Evolutionary conservation across 768 basidiomycete genomes (phyloP), one percentile per base, ranked within the genome.

Genomic region (Termitomyces titanicus): DNA sequence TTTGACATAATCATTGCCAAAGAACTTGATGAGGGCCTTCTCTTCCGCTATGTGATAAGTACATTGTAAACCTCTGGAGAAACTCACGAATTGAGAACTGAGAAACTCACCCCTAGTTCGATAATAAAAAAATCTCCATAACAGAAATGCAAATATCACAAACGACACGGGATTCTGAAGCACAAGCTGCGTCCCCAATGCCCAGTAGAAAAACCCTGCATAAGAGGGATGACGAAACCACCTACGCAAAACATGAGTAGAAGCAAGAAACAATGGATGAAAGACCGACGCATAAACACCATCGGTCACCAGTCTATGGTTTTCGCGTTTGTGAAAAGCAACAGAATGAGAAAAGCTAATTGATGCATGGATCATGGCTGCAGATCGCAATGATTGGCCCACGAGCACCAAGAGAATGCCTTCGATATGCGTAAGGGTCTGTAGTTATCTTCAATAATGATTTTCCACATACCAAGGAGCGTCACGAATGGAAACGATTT

Each of bases 121-220:
- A 56, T 75, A 68, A 54, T 85, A 82, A 72, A 99, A 99, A 77
- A 98, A 99, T 46, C 80, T 76, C 84, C 90, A 94, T 5, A 98
- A 74, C 1, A 94, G 69, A 35, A 80, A 58, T 2, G 78, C 64
- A 65, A 89, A 98, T 1, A 83, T 68, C 2, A 85, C 42, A 59
- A 91, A 85, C 13, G 85, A 84, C 15, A 94, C 29, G 0, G 89
- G 82, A 66, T 98, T 99, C 66, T 94, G 94, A 20, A 98, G 77
- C 0, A 93, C 81, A 35, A 98, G 72, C 68, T 99, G 97, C 0
- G 94, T 97, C 2, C 95, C 94, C 25, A 99, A 65, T 0, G 94
- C 94, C 97, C 97, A 98, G 69, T 96, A 98, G 70, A 91, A 96
- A 76, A 98, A 99, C 2, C 95, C 97, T 1, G 92, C 83, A 63